Base-by-base conservation (phyloP, 2,329 filamentous ascomycete genomes). In the Boeremia lycopersici region DNA sequence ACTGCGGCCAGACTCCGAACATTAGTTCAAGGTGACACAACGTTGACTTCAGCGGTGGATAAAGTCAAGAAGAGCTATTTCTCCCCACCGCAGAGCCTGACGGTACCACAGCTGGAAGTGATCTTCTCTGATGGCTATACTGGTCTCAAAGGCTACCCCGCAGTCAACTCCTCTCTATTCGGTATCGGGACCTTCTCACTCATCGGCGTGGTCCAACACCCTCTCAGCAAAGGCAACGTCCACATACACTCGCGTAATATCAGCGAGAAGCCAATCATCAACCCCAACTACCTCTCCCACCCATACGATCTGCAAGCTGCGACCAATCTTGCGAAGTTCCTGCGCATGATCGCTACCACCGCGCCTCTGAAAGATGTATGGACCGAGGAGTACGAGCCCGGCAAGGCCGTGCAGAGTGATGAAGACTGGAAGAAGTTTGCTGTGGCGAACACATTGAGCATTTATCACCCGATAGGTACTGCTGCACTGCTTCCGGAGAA, bases 51-150 rank as follows among this genome's bases (percentile, higher is more conserved):
- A 0, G 31, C 60, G 4, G 57, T 63, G 13, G 61, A 64, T 28
- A 58, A 58, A 17, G 23, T 64, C 34, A 70, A 68, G 52, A 61
- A 63, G 39, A 59, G 59, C 50, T 68, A 78, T 53, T 67, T 82
- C 38, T 62, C 65, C 13, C 63, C 78, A 10, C 44, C 60, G 2
- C 47, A 63, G 29, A 67, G 51, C 48, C 53, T 58, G 4, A 52
- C 57, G n/a, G 70, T 79, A 7, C 76, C 78, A 0, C 75, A 79
- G 53, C 59, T 78, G 1, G 77, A 80, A 60, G 56, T 79, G 31
- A 77, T 79, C 52, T 77, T 81, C 60, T 76, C 76, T 0, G 78
- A 80, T 54, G 77, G 77, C 2, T 80, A 79, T 62, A 77, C 76
- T 0, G 78, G 79, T 13, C 57, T 70, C 36, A 74, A 74, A 58